These are phyloP conservation scores for Scedosporium dehoogii DNA, from an alignment of 2,329 filamentous ascomycete genomes.

Conservation along the genomic window DNA sequence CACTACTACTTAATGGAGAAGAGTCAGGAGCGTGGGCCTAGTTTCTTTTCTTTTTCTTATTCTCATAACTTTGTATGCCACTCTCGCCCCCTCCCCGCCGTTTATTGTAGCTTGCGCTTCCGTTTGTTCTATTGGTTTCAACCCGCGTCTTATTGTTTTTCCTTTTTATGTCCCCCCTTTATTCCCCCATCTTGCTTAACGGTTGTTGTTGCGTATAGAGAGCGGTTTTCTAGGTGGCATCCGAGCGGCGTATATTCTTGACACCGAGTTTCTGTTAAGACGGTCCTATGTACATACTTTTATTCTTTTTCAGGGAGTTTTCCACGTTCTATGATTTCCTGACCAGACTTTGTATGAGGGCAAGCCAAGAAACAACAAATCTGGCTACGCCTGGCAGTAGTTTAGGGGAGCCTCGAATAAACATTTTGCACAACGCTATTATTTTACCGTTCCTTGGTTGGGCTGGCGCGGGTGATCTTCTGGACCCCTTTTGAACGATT, in stretches of 20 bases:
- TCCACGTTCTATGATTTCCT: not conserved
- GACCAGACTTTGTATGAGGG: not conserved
- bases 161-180: not conserved
- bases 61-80: not conserved
- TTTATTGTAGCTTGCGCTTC: not conserved
- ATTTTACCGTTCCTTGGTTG: not conserved
- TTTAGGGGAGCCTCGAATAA: not conserved
- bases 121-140: not conserved
- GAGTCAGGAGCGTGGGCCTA: not conserved
- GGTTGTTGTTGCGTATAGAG: constrained; percentile 6
- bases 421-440: not conserved
- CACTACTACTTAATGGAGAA: not conserved
- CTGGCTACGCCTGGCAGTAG: not conserved
- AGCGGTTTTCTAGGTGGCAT: constrained; percentile 5
- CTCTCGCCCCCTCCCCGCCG: not conserved
- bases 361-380: not conserved
- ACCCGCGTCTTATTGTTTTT: not conserved
- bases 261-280: not conserved
- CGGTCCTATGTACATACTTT: not conserved
- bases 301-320: not conserved
- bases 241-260: not conserved
- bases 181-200: constrained; percentile 6
- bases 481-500: not conserved
- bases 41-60: not conserved
- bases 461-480: not conserved